Evolutionary conservation across 805 yeast genomes (phyloP).

Genomic region (Myxozyma sirexii): DNA sequence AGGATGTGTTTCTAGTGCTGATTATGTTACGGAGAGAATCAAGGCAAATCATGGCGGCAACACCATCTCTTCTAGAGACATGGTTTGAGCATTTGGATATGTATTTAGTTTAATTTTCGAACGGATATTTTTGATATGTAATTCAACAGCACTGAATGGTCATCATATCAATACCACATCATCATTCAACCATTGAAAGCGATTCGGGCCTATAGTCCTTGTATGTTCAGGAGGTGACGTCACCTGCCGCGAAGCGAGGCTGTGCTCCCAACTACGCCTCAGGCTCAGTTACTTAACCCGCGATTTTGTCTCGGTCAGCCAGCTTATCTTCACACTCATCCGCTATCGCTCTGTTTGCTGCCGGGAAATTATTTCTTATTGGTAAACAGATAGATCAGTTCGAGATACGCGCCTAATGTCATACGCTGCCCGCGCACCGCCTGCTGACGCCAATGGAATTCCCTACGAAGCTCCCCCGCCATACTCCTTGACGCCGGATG

Average conservation of each 20-base stretch:
- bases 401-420: too few species aligned
- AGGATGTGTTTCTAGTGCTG: conserved; percentile 29
- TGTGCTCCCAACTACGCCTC: background rate
- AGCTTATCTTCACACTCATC: too few species aligned
- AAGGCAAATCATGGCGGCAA: background rate
- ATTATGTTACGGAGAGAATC: conserved; percentile 21
- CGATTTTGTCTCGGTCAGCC: too few species aligned
- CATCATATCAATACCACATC: too few species aligned
- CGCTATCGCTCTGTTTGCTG: too few species aligned
- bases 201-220: too few species aligned
- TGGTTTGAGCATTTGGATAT: background rate
- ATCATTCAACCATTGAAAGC: too few species aligned
- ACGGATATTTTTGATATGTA: background rate
- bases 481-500: conserved; percentile 7
- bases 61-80: background rate
- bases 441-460: conserved; percentile 3
- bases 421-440: background rate
- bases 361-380: too few species aligned
- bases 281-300: background rate
- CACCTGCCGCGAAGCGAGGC: too few species aligned
- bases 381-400: too few species aligned
- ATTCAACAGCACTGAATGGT: too few species aligned
- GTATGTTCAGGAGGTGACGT: too few species aligned
- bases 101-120: background rate
- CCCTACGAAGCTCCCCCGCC: conserved; percentile 15